Percentiles rank a stretch among this genome's conserved stretches.
phyloP scores from a whole-genome alignment of 2,329 filamentous ascomycete species.

The Colletotrichum sansevieriae region DNA sequence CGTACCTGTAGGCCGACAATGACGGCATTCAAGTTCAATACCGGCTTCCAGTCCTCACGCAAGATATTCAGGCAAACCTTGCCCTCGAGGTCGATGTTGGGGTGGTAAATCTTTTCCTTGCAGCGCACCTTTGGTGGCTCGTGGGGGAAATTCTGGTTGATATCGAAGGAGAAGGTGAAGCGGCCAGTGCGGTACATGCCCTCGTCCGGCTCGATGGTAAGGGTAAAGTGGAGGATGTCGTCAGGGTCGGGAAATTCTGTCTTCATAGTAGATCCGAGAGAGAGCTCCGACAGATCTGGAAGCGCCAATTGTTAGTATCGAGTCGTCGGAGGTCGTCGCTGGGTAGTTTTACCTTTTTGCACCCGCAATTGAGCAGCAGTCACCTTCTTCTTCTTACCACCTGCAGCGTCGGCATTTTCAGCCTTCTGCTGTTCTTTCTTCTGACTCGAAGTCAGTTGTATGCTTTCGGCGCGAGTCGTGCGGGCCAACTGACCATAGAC shows the following conservation, averaged over 20 bases:
- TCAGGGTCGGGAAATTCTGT: slow-evolving; percentile 85
- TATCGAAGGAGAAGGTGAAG: slow-evolving; percentile 92
- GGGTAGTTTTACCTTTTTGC: slow-evolving; percentile 80
- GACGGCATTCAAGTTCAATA: slow-evolving; percentile 95
- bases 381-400: slow-evolving; percentile 97
- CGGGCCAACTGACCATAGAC: slow-evolving; percentile 82
- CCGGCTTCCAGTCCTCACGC: slow-evolving; percentile 98
- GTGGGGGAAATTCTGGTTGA: slow-evolving; percentile 96
- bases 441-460: slow-evolving; percentile 58
- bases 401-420: slow-evolving; percentile 81
- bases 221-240: slow-evolving; percentile 86
- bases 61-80: slow-evolving; percentile 99
- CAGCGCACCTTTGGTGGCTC: slow-evolving; percentile 98
- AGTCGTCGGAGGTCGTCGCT: slow-evolving; percentile 15
- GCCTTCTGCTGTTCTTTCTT: slow-evolving; percentile 98
- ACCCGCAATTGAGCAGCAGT: slow-evolving; percentile 95
- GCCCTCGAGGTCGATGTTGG: slow-evolving; percentile 97
- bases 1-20: slow-evolving; percentile 90
- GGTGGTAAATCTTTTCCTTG: slow-evolving; percentile 98
- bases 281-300: slow-evolving; percentile 84
- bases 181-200: slow-evolving; percentile 87
- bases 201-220: slow-evolving; percentile 88
- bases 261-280: slow-evolving; percentile 83
- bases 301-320: slow-evolving; percentile 8
- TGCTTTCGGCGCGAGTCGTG: not conserved